phyloP scores from a whole-genome alignment of 306 rosid species.

The Ammopiptanthus mongolicus region DNA sequence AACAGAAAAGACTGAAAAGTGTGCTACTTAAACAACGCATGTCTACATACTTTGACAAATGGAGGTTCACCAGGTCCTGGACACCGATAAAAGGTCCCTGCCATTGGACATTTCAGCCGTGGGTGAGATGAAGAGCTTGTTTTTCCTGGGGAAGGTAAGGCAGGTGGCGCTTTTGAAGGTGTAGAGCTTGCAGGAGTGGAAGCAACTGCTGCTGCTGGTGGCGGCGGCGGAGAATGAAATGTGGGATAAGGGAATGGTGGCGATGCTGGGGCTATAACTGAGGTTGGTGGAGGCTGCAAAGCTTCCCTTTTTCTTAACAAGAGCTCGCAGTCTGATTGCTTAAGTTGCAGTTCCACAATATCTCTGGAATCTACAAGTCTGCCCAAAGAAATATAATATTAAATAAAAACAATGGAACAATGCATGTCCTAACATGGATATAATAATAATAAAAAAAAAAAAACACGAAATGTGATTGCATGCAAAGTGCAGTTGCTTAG shows the following conservation, averaged over 20 bases:
- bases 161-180: conserved; percentile 39
- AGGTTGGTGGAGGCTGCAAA: conserved; percentile 50
- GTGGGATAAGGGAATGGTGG: conserved; percentile 37
- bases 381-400: conserved; percentile 26
- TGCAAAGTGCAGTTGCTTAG: background rate
- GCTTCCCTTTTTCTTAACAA: conserved; percentile 80
- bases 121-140: conserved; percentile 61
- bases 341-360: conserved; percentile 74
- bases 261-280: conserved; percentile 16
- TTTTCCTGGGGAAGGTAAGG: conserved; percentile 56
- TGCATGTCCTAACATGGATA: background rate
- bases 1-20: background rate
- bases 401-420: background rate
- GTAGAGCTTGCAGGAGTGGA: conserved; percentile 42
- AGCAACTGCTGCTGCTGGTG: conserved; percentile 29
- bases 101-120: conserved; percentile 81
- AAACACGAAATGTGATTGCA: background rate
- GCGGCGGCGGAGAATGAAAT: conserved; percentile 29
- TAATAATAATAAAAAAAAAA: background rate
- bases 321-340: conserved; percentile 78
- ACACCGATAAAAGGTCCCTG: conserved; percentile 79
- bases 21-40: background rate
- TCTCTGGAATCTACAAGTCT: conserved; percentile 98
- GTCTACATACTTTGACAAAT: conserved; percentile 64
- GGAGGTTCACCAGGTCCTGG: conserved; percentile 86